A percentile compares a stretch with the other conserved stretches of the same genome.
Conservation (phyloP, 2,329 filamentous ascomycete genomes). For the Pezicula rhizophila region DNA sequence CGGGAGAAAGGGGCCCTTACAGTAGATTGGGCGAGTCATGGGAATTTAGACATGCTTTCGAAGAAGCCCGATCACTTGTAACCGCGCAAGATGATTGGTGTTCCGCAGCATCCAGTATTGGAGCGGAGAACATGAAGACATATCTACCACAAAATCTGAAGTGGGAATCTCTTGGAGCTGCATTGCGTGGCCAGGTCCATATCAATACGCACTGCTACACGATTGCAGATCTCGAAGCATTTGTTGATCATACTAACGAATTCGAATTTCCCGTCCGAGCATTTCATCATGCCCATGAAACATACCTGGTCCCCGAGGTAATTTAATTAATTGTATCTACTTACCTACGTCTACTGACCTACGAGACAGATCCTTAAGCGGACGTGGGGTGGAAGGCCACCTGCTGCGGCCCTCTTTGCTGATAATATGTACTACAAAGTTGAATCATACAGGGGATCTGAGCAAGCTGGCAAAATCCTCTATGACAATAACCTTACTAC, state of each 20-base stretch:
- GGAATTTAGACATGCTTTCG: conserved; percentile 62
- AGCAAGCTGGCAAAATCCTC: conserved; percentile 60
- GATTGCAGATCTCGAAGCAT: conserved; percentile 61
- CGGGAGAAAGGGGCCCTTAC: conserved; percentile 46
- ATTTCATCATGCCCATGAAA: conserved; percentile 66
- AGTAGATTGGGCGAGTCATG: conserved; percentile 64
- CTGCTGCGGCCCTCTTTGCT: conserved; percentile 59
- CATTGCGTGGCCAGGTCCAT: conserved; percentile 60
- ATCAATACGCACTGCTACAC: conserved; percentile 71
- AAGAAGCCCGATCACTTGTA: conserved; percentile 51
- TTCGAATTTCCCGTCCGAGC: conserved; percentile 61
- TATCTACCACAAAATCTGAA: conserved; percentile 58
- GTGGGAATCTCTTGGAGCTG: conserved; percentile 58
- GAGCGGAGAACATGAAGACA: conserved; percentile 42
- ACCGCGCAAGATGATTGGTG: conserved; percentile 66
- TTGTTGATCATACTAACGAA: conserved; percentile 66
- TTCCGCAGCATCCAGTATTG: conserved; percentile 43
- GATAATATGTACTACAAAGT: conserved; percentile 70
- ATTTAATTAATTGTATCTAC: conserved; percentile 12
- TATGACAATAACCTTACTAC: conserved; percentile 59
- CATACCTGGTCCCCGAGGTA: conserved; percentile 59
- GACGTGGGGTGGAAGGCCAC: conserved; percentile 46
- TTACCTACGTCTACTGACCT: not conserved
- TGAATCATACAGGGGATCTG: conserved; percentile 58
- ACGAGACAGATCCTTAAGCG: conserved; percentile 44